phyloP scores from a whole-genome alignment of 371 early-diverging fungal species.

The Mortierella sp. region DNA sequence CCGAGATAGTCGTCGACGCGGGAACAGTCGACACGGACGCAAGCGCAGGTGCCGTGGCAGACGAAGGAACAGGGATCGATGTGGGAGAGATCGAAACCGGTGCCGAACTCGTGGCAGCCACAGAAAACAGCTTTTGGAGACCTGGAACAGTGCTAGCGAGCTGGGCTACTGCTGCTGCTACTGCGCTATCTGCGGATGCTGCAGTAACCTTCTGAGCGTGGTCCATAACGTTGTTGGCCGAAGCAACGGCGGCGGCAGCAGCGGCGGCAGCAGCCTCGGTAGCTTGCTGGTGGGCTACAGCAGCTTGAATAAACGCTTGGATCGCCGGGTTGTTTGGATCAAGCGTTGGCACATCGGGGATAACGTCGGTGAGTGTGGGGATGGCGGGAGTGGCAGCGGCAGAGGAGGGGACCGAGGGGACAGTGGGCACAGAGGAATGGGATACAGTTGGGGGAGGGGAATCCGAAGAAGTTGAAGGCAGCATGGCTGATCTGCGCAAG shows the following conservation, averaged over 20 bases:
- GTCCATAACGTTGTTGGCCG: not conserved
- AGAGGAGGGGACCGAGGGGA: not conserved
- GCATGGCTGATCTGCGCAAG: slow-evolving; percentile 25
- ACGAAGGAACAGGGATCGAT: too few relatives aligned
- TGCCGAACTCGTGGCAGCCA: not conserved
- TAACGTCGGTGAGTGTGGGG: slow-evolving; percentile 6
- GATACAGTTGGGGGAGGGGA: too few relatives aligned
- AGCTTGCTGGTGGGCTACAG: slow-evolving; percentile 27
- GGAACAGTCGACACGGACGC: not conserved
- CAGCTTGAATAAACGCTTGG: slow-evolving; percentile 31
- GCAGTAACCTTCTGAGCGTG: not conserved
- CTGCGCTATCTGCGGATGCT: not conserved
- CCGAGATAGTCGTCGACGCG: not conserved
- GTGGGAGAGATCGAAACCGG: not conserved
- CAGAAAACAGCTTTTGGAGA: not conserved
- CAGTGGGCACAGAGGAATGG: slow-evolving; percentile 9
- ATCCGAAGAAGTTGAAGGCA: slow-evolving; percentile 20
- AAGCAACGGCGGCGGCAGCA: slow-evolving; percentile 12
- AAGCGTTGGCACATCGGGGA: slow-evolving; percentile 14
- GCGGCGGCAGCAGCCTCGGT: slow-evolving; percentile 17
- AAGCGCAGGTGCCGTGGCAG: too few relatives aligned
- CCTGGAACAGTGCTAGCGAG: not conserved
- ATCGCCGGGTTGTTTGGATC: slow-evolving; percentile 21
- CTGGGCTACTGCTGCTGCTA: not conserved
- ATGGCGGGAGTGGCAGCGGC: not conserved